phyloP scores from a whole-genome alignment of 2,329 filamentous ascomycete species.

The Scytalidium lignicola region DNA sequence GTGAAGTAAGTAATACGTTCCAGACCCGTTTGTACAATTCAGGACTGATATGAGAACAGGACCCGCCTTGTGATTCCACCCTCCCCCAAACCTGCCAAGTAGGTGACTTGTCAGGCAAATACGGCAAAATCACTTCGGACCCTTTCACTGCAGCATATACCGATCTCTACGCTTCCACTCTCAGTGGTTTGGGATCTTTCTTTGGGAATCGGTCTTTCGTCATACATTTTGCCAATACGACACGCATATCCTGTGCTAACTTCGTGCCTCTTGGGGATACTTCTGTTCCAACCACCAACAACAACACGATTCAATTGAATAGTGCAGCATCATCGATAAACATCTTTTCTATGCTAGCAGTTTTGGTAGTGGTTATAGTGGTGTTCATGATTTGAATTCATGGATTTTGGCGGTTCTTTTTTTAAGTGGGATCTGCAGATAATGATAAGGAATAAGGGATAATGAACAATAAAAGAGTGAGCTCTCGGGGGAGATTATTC shows the following conservation, averaged over 20 bases:
- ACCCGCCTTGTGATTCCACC: slow-evolving; percentile 51
- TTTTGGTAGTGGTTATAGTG: neutral
- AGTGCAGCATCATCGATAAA: neutral
- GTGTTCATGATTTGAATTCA: neutral
- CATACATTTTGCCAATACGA: slow-evolving; percentile 59
- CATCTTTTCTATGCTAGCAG: neutral
- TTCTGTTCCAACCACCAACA: neutral
- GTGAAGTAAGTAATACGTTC: slow-evolving; percentile 26
- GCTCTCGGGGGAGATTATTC: no score
- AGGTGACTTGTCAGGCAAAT: slow-evolving; percentile 72
- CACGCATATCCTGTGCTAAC: slow-evolving; percentile 60
- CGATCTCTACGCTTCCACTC: slow-evolving; percentile 54
- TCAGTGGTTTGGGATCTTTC: slow-evolving; percentile 46
- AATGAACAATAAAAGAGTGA: no score
- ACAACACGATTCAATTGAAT: neutral
- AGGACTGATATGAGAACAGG: slow-evolving; percentile 33
- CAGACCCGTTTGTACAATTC: neutral
- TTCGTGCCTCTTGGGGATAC: slow-evolving; percentile 32
- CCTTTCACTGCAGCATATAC: slow-evolving; percentile 45
- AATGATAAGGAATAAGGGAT: no score
- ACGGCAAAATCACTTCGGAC: slow-evolving; percentile 53
- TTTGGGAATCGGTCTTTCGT: slow-evolving; percentile 62
- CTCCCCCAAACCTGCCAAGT: slow-evolving; percentile 64
- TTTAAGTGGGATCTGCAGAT: no score
- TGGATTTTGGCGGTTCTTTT: no score